Conservation (phyloP, 345 rosid species). For the Rhodomyrtus tomentosa region DNA sequence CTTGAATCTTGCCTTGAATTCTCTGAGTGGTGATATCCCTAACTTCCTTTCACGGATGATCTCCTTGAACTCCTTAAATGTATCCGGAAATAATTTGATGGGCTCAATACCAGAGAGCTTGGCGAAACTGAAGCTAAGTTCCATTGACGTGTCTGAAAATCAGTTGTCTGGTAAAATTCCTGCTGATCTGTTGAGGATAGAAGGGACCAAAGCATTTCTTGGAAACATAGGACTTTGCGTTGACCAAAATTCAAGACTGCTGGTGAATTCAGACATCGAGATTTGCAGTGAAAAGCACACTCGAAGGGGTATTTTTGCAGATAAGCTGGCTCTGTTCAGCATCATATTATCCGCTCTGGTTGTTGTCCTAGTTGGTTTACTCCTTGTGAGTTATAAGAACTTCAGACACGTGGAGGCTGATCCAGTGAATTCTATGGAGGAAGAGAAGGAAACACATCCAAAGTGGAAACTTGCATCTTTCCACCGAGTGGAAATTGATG, state of each 20-base stretch:
- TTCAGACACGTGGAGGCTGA: slow-evolving; percentile 24
- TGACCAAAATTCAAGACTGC: slow-evolving; percentile 15
- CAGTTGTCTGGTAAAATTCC: slow-evolving; percentile 56
- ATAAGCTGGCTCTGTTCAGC: slow-evolving; percentile 27
- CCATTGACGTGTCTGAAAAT: slow-evolving; percentile 64
- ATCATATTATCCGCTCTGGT: slow-evolving; percentile 29
- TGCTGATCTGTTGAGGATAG: slow-evolving; percentile 46
- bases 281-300: slow-evolving; percentile 25
- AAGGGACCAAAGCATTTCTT: slow-evolving; percentile 48
- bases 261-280: slow-evolving; percentile 11
- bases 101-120: slow-evolving; percentile 53
- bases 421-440: slow-evolving; percentile 8
- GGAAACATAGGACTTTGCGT: slow-evolving; percentile 52
- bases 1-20: slow-evolving; percentile 63
- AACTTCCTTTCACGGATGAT: slow-evolving; percentile 20
- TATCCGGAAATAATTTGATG: slow-evolving; percentile 51
- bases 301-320: slow-evolving; percentile 9
- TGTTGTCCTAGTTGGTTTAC: slow-evolving; percentile 27
- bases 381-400: slow-evolving; percentile 38
- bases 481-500: slow-evolving; percentile 61
- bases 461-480: slow-evolving; percentile 59
- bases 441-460: slow-evolving; percentile 13
- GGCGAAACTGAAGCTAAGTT: slow-evolving; percentile 56
- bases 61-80: slow-evolving; percentile 66
- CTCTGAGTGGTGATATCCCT: slow-evolving; percentile 49